Percentiles rank a stretch among this genome's conserved stretches.
These are phyloP conservation scores for Straminergon stramineum DNA, from an alignment of 225 moss, liverwort and hornwort genomes.

Conservation along the genomic window DNA sequence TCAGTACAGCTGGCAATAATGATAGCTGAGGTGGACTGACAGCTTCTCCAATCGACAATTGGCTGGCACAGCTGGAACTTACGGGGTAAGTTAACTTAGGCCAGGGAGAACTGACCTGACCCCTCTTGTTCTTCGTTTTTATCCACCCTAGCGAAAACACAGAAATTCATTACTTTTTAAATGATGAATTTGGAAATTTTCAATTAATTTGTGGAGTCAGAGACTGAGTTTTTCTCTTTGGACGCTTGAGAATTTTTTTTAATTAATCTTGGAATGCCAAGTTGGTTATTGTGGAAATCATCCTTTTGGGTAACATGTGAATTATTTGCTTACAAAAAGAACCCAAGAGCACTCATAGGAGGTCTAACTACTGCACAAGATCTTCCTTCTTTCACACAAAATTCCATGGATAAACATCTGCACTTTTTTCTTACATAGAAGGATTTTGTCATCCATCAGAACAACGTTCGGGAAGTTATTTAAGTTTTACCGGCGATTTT, in stretches of 20 bases:
- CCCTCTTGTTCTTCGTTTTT: not conserved
- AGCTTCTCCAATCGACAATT: not conserved
- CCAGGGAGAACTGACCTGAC: too few relatives aligned
- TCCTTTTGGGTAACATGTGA: accelerated
- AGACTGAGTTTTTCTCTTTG: not conserved
- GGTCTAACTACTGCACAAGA: too few relatives aligned
- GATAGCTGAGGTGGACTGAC: not conserved
- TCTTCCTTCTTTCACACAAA: too few relatives aligned
- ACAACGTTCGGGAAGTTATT: too few relatives aligned
- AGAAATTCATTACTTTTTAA: not conserved
- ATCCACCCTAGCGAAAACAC: not conserved
- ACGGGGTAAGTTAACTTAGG: too few relatives aligned
- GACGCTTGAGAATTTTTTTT: accelerated
- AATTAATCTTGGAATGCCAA: accelerated
- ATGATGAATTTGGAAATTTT: not conserved
- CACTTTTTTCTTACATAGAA: too few relatives aligned
- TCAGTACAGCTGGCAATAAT: not conserved
- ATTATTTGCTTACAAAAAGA: too few relatives aligned
- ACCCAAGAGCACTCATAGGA: too few relatives aligned
- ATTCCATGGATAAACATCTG: too few relatives aligned
- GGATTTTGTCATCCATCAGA: too few relatives aligned
- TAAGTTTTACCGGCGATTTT: too few relatives aligned
- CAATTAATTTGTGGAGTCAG: not conserved
- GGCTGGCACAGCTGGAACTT: not conserved
- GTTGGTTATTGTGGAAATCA: not conserved